Percentiles rank a stretch among this genome's conserved stretches.
phyloP scores from a whole-genome alignment of 345 rosid genomes.

The Camelina hispida region DNA sequence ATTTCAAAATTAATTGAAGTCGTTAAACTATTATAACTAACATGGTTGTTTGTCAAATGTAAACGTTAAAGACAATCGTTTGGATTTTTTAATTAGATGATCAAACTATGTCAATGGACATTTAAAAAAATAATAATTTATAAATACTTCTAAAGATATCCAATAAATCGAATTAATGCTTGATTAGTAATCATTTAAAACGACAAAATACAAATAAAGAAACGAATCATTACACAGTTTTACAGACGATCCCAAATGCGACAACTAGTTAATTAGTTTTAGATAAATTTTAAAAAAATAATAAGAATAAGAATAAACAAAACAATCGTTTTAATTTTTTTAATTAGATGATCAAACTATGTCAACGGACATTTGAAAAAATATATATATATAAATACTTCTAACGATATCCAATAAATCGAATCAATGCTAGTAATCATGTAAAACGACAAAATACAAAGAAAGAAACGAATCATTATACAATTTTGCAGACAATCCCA shows the following conservation, averaged over 20 bases:
- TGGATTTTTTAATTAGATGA: background rate
- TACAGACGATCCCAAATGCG: background rate
- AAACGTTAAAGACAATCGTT: background rate
- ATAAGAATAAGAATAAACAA: too few species aligned
- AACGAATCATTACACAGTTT: background rate
- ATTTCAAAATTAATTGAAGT: background rate
- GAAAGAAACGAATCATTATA: background rate
- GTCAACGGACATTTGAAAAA: background rate
- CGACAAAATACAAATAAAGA: background rate
- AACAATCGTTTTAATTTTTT: background rate
- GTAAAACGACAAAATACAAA: background rate
- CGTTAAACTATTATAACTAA: background rate
- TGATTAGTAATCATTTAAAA: background rate
- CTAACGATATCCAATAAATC: background rate
- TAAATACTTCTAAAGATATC: background rate
- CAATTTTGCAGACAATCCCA: background rate
- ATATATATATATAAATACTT: background rate
- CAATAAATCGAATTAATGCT: background rate
- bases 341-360: background rate
- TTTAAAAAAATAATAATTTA: background rate
- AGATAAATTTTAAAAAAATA: too few species aligned
- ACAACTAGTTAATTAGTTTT: background rate
- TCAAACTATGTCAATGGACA: background rate
- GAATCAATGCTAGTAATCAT: background rate
- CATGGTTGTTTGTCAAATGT: background rate